These are phyloP conservation scores for Suillus americanus DNA, from an alignment of 768 basidiomycete genomes.

Conservation along the genomic window DNA sequence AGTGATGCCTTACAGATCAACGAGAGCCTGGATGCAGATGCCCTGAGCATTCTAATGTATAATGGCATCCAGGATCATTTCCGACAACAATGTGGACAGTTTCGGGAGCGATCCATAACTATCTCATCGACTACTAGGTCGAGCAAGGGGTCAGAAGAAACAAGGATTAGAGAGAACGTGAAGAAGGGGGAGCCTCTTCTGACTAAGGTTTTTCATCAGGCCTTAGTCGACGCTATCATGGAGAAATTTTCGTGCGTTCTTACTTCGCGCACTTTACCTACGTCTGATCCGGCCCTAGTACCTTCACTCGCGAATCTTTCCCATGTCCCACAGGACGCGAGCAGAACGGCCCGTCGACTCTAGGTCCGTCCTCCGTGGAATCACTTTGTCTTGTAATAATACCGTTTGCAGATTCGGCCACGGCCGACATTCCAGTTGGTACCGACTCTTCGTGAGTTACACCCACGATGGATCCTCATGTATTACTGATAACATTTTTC, in stretches of 20 bases:
- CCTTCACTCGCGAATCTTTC: slow-evolving; percentile 20
- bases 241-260: slow-evolving; percentile 19
- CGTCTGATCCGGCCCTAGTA: neutral
- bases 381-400: neutral
- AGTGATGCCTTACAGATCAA: slow-evolving; percentile 23
- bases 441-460: neutral
- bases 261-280: neutral
- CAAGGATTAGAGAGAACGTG: neutral
- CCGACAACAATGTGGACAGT: slow-evolving; percentile 18
- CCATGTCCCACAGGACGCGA: neutral
- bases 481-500: neutral
- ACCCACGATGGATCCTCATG: neutral
- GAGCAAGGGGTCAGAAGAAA: neutral
- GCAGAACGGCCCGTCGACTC: neutral
- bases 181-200: slow-evolving; percentile 8
- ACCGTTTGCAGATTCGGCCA: slow-evolving; percentile 6
- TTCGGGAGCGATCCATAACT: slow-evolving; percentile 15
- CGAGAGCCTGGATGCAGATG: slow-evolving; percentile 23
- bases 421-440: neutral
- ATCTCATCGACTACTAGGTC: neutral
- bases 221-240: slow-evolving; percentile 26
- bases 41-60: slow-evolving; percentile 24
- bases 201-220: slow-evolving; percentile 3
- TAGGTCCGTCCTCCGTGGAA: slow-evolving; percentile 1
- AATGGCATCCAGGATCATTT: slow-evolving; percentile 31